Percentiles rank a stretch among this genome's conserved stretches.
These are phyloP conservation scores for Gossypium herbaceum DNA, from an alignment of 345 rosid genomes.

Conservation along the genomic window DNA sequence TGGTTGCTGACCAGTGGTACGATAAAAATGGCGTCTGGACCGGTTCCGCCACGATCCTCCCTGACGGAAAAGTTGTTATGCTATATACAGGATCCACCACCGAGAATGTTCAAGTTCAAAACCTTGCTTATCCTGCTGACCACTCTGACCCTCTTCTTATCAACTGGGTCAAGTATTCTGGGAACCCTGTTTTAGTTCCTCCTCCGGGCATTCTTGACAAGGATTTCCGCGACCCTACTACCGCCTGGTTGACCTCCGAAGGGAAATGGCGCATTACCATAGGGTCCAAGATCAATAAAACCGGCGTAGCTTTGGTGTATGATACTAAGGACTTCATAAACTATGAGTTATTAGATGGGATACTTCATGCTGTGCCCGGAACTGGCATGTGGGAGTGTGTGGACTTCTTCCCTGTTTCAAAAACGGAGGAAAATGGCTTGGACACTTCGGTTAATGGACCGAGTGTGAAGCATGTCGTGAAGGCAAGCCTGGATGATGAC, in stretches of 20 bases:
- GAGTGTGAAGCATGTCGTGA: conserved; percentile 55
- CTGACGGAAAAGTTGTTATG: conserved; percentile 71
- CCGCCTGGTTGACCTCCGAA: conserved; percentile 74
- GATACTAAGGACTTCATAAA: conserved; percentile 71
- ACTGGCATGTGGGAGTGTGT: conserved; percentile 99
- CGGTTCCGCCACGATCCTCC: conserved; percentile 86
- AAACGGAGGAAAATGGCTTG: conserved; percentile 28
- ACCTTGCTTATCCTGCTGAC: conserved; percentile 82
- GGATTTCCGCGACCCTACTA: conserved; percentile 96
- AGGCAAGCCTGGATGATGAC: conserved; percentile 58
- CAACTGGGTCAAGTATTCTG: conserved; percentile 60
- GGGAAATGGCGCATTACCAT: conserved; percentile 82
- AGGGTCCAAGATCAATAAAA: conserved; percentile 66
- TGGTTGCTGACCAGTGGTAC: conserved; percentile 85
- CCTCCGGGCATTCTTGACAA: conserved; percentile 52
- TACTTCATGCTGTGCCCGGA: conserved; percentile 57
- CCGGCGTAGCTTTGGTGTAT: conserved; percentile 65
- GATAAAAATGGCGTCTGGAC: conserved; percentile 84
- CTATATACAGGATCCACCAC: conserved; percentile 82
- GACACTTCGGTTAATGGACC: conserved; percentile 51
- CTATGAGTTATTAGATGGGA: conserved; percentile 28
- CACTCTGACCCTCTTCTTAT: conserved; percentile 68
- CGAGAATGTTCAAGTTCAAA: conserved; percentile 73
- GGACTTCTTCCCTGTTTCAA: conserved; percentile 60
- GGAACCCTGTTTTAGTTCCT: conserved; percentile 73